A percentile compares a stretch with the other conserved stretches of the same genome.
Evolutionary conservation across 805 yeast species (phyloP).

Genomic region (Spathaspora hagerdaliae): DNA sequence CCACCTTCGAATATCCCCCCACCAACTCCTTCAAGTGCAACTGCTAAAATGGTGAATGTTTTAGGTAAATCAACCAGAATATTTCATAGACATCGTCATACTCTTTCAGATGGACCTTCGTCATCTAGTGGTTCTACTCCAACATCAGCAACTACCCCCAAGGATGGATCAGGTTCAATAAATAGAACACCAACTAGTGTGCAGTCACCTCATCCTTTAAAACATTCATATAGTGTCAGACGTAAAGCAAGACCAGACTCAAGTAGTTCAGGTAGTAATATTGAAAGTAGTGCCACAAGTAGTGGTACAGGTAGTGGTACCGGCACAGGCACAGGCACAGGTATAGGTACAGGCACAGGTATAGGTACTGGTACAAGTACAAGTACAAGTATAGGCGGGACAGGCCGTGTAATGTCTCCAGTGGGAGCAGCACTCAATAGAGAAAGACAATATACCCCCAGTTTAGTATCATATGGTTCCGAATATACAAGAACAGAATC

Average conservation of each 20-base stretch:
- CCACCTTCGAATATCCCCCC: not conserved
- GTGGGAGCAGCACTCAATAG: not conserved
- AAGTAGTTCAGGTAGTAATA: not conserved
- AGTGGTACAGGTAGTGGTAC: too few relatives aligned
- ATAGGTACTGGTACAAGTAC: too few relatives aligned
- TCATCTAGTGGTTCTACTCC: not conserved
- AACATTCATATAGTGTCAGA: constrained; percentile 23
- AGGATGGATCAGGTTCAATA: not conserved
- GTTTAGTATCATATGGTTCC: not conserved
- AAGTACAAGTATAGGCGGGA: too few relatives aligned
- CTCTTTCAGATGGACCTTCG: not conserved
- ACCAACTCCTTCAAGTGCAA: constrained; percentile 2
- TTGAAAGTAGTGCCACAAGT: not conserved
- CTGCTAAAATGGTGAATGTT: constrained; percentile 17
- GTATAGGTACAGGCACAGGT: too few relatives aligned
- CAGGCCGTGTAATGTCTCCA: not conserved
- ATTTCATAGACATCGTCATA: constrained; percentile 18
- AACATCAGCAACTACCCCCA: not conserved
- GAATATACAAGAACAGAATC: not conserved
- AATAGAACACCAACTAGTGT: constrained; percentile 7
- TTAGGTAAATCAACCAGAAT: constrained; percentile 24
- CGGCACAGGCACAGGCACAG: too few relatives aligned
- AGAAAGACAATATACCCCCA: not conserved
- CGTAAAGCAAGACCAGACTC: not conserved
- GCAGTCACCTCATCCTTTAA: constrained; percentile 15